These are phyloP conservation scores for Aspergillus quadrilineatus DNA, from an alignment of 2,329 filamentous ascomycete genomes.

Conservation along the genomic window DNA sequence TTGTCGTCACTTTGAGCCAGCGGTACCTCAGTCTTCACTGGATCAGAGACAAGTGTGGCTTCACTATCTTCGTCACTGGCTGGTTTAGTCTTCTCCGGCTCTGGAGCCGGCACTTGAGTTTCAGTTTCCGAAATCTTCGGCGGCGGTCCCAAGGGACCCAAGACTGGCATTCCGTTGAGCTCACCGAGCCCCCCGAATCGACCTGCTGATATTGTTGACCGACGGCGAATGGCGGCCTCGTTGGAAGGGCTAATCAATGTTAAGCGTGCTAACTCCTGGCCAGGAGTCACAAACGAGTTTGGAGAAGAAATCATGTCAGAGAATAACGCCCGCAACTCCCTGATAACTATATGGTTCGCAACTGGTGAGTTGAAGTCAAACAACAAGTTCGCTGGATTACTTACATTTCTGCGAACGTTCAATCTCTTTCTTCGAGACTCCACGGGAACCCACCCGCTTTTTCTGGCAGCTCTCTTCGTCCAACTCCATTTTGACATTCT, in stretches of 20 bases:
- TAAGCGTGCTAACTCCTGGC: conserved; percentile 74
- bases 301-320: conserved; percentile 65
- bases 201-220: conserved; percentile 43
- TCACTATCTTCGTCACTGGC: conserved; percentile 34
- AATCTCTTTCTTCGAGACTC: conserved; percentile 60
- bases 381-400: conserved; percentile 33
- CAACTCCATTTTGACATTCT: conserved; percentile 67
- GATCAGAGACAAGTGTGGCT: conserved; percentile 37
- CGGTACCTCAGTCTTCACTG: conserved; percentile 20
- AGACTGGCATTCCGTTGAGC: conserved; percentile 46
- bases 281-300: conserved; percentile 64
- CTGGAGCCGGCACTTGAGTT: conserved; percentile 21
- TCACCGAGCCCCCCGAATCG: conserved; percentile 39
- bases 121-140: conserved; percentile 20
- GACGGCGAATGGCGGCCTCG: conserved; percentile 52
- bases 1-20: conserved; percentile 34
- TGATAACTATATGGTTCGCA: conserved; percentile 58
- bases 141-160: conserved; percentile 47
- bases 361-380: conserved; percentile 6
- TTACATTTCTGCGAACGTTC: conserved; percentile 70
- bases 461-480: conserved; percentile 61
- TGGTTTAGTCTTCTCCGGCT: conserved; percentile 25
- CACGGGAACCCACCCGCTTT: conserved; percentile 74
- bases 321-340: conserved; percentile 70
- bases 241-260: conserved; percentile 65